A percentile compares a stretch with the other conserved stretches of the same genome.
Evolutionary conservation across 345 rosid species (phyloP).

Genomic region (Odontarrhena argentea): DNA sequence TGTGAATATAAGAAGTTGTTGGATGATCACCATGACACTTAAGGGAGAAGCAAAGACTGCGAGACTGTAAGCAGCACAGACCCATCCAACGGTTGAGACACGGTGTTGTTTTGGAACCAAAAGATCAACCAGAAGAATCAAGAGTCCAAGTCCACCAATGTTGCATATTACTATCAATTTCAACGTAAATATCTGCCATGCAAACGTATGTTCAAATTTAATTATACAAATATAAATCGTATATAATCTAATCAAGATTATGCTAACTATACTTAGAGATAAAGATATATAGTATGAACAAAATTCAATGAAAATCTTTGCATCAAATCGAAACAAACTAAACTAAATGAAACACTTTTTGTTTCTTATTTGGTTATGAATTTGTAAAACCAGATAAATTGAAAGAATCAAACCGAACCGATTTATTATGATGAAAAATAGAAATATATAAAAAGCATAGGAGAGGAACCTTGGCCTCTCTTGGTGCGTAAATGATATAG

Average conservation of each 20-base stretch:
- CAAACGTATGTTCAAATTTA: background rate
- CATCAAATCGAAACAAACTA: background rate
- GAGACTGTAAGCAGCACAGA: slow-evolving; percentile 65
- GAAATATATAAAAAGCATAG: too few relatives aligned
- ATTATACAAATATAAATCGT: background rate
- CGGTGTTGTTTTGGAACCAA: slow-evolving; percentile 47
- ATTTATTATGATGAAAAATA: background rate
- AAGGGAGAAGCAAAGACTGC: slow-evolving; percentile 80
- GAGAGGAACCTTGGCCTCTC: slow-evolving; percentile 52
- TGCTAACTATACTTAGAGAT: too few relatives aligned
- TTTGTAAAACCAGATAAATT: background rate
- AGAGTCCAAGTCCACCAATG: slow-evolving; percentile 55
- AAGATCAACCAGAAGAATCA: slow-evolving; percentile 46
- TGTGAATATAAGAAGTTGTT: background rate
- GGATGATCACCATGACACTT: slow-evolving; percentile 62
- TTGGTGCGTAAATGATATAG: slow-evolving; percentile 63
- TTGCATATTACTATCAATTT: slow-evolving; percentile 60
- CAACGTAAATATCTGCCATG: slow-evolving; percentile 52
- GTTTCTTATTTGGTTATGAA: too few relatives aligned
- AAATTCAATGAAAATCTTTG: too few relatives aligned
- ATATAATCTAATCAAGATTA: background rate
- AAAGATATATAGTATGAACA: too few relatives aligned
- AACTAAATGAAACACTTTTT: background rate
- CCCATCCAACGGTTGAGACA: slow-evolving; percentile 66
- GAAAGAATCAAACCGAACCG: background rate